Evolutionary conservation across 2,329 filamentous ascomycete species (phyloP).

Genomic region (Penicillium sp.): DNA sequence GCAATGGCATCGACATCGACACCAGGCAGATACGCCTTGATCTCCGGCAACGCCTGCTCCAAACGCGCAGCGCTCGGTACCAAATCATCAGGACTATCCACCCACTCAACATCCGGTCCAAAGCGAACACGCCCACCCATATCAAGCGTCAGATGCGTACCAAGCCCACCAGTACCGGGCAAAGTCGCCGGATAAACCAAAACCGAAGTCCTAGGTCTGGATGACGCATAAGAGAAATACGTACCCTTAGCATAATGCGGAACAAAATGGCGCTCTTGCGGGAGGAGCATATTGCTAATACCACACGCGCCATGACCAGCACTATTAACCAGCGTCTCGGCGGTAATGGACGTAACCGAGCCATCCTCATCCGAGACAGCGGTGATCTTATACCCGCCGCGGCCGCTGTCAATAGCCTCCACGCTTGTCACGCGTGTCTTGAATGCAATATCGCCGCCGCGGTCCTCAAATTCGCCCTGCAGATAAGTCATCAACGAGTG

Average conservation of each 20-base stretch:
- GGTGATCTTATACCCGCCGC: conserved; percentile 70
- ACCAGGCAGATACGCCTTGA: conserved; percentile 72
- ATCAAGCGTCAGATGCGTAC: conserved; percentile 91
- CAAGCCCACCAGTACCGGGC: conserved; percentile 80
- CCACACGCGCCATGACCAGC: conserved; percentile 75
- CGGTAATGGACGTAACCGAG: conserved; percentile 57
- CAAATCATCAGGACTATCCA: conserved; percentile 68
- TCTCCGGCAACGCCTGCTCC: conserved; percentile 67
- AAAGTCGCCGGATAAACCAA: conserved; percentile 86
- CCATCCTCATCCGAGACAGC: conserved; percentile 46
- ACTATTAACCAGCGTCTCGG: conserved; percentile 77
- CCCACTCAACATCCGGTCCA: conserved; percentile 94
- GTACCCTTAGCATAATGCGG: conserved; percentile 90
- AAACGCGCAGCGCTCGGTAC: conserved; percentile 64
- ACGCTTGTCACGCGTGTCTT: conserved; percentile 64
- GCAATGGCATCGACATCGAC: conserved; percentile 65
- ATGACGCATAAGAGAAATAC: conserved; percentile 80
- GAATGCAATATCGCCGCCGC: conserved; percentile 71
- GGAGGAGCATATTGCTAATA: conserved; percentile 77
- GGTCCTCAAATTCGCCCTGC: conserved; percentile 71
- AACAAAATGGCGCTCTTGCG: conserved; percentile 50
- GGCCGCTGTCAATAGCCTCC: conserved; percentile 44
- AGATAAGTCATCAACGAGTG: conserved; percentile 82
- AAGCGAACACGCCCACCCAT: conserved; percentile 81
- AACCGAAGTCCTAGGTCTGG: conserved; percentile 63